These are phyloP conservation scores for Actinomortierella wolfii DNA, from an alignment of 371 early-diverging fungal genomes.

Conservation along the genomic window DNA sequence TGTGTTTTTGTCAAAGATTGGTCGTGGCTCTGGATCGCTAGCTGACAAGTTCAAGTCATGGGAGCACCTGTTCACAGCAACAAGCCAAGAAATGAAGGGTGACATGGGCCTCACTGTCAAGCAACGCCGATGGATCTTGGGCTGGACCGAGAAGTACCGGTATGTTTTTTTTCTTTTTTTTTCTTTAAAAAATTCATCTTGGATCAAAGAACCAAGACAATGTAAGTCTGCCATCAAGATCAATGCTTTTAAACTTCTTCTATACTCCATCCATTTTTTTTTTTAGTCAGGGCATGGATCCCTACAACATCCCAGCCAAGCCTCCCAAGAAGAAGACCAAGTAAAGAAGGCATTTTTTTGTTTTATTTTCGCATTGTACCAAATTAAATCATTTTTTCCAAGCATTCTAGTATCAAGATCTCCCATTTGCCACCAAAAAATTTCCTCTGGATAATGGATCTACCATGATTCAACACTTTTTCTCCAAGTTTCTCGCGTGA, in stretches of 20 bases:
- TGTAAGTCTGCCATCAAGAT: not conserved
- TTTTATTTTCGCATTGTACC: slow-evolving; percentile 2
- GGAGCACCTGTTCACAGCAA: slow-evolving; percentile 62
- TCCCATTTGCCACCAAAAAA: too few relatives aligned
- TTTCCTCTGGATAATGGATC: too few relatives aligned
- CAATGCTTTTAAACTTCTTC: too few relatives aligned
- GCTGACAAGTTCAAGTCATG: slow-evolving; percentile 63
- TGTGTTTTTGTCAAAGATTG: slow-evolving; percentile 59
- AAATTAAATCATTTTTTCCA: not conserved
- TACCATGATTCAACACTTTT: too few relatives aligned
- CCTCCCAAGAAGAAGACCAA: slow-evolving; percentile 43
- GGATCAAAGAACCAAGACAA: not conserved
- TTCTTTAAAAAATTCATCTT: too few relatives aligned
- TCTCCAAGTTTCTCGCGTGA: too few relatives aligned
- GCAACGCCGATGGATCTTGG: slow-evolving; percentile 49
- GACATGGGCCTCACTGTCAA: slow-evolving; percentile 52
- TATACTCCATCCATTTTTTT: not conserved
- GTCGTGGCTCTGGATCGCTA: slow-evolving; percentile 50
- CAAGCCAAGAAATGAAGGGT: slow-evolving; percentile 53
- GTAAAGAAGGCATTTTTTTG: slow-evolving; percentile 15
- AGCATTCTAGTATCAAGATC: too few relatives aligned
- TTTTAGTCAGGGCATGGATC: slow-evolving; percentile 32
- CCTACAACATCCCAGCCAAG: slow-evolving; percentile 36
- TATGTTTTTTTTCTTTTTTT: too few relatives aligned
- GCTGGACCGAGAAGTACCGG: slow-evolving; percentile 47